Base-by-base conservation (phyloP, 2,329 filamentous ascomycete genomes). In the Colletotrichum musicola region DNA sequence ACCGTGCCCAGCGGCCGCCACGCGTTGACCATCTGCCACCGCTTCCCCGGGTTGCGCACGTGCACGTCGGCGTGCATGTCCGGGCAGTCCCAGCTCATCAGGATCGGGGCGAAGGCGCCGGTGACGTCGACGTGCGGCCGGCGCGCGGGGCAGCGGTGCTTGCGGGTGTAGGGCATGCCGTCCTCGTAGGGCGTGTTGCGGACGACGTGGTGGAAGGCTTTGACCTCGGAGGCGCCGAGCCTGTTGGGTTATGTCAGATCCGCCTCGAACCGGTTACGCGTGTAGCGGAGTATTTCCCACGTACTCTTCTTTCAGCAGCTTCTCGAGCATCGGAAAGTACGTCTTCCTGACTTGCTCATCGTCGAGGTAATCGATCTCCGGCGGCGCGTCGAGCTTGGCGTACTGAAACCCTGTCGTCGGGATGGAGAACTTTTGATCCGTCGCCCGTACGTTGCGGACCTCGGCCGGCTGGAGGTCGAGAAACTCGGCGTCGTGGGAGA, bases 1-100 rank as follows among this genome's bases (percentile, higher is more conserved):
- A 64, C 61, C 53, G 46, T 64, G 42, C 51, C 58, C 30, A 64
- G 22, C 7, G 53, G 62, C 44, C 61, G 25, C 61, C 61, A 64
- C 18, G 53, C 61, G 44, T 64, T 64, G 53, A 64, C 53, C 61
- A 64, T 64, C 25, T 64, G 61, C 61, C 53, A 64, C 20, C 50
- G 61, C 44, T 64, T 64, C 0, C 54, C 46, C 30, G 6, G 6
- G 13, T 51, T 64, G 9, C 13, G 30, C 9, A 35, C n/a, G n/a
- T 51, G 53, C 27, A 58, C 44, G 22, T 64, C 44, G 3, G 62
- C 53, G 46, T 58, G 62, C 54, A 64, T 64, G 4, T 51, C 53
- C 1, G 62, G 62, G 13, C 62, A 64, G n/a, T 58, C 62, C 62
- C 62, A 64, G 9, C 62, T 58, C 62, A 64, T 64, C 2, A 58